Evolutionary conservation across 2,329 filamentous ascomycete genomes (phyloP).

Genomic region (Grosmannia clavigera): DNA sequence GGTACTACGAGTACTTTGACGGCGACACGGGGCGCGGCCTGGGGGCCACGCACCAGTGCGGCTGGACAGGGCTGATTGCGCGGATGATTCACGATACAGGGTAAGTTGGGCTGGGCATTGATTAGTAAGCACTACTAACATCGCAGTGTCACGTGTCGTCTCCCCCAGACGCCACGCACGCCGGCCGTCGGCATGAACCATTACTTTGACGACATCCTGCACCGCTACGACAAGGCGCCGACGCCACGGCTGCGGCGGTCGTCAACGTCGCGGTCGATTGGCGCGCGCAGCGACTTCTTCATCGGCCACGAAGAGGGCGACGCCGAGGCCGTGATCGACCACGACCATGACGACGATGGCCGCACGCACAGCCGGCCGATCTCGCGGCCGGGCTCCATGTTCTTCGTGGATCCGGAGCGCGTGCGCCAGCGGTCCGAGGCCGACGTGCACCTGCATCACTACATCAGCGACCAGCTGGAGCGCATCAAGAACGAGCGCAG

Average conservation of each 20-base stretch:
- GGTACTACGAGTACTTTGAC: conserved; percentile 98
- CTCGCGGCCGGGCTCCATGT: conserved; percentile 18
- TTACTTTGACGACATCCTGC: conserved; percentile 89
- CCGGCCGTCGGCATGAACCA: conserved; percentile 74
- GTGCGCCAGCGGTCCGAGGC: conserved; percentile 39
- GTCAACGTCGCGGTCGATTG: conserved; percentile 73
- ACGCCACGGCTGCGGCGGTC: conserved; percentile 57
- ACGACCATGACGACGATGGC: conserved; percentile 23
- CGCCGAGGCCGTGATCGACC: conserved; percentile 31
- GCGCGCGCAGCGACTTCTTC: conserved; percentile 64
- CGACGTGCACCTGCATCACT: conserved; percentile 63
- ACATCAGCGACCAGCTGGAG: conserved; percentile 70
- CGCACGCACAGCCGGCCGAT: conserved; percentile 23
- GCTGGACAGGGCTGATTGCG: conserved; percentile 90
- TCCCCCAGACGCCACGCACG: conserved; percentile 85
- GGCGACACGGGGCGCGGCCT: conserved; percentile 81
- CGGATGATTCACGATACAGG: conserved; percentile 97
- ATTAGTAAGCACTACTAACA: background rate
- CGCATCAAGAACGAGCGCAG: conserved; percentile 50
- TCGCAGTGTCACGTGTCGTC: conserved; percentile 66
- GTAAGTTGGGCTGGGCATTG: conserved; percentile 37
- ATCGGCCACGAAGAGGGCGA: conserved; percentile 25
- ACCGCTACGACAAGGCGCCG: conserved; percentile 29
- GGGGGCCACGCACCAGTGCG: conserved; percentile 87
- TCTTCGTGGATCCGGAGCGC: conserved; percentile 42